phyloP scores from a whole-genome alignment of 257 asterid species.

The Paraleonurus japonicus region DNA sequence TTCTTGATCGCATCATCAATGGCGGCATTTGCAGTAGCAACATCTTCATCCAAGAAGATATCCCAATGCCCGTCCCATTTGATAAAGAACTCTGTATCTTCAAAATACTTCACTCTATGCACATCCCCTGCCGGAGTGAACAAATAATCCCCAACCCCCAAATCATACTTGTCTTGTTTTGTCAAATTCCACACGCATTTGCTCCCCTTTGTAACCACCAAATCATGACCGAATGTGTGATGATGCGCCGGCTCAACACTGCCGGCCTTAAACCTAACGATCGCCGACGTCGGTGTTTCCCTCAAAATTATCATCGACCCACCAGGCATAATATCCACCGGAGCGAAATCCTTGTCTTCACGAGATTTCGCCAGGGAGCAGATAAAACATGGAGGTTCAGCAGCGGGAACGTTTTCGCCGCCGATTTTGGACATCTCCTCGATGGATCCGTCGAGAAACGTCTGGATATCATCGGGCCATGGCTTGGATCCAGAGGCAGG shows the following conservation, averaged over 20 bases:
- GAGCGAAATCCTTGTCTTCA: slow-evolving; percentile 45
- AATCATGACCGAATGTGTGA: slow-evolving; percentile 84
- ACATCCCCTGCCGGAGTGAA: slow-evolving; percentile 86
- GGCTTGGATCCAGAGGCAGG: slow-evolving; percentile 81
- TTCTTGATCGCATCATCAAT: slow-evolving; percentile 32
- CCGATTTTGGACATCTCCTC: slow-evolving; percentile 61
- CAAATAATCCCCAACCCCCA: slow-evolving; percentile 71
- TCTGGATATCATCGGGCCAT: slow-evolving; percentile 69
- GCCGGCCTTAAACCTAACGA: slow-evolving; percentile 76
- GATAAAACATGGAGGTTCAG: slow-evolving; percentile 48
- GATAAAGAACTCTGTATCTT: slow-evolving; percentile 87
- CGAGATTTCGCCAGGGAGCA: slow-evolving; percentile 62
- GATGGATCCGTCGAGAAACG: slow-evolving; percentile 56
- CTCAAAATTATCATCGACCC: slow-evolving; percentile 69
- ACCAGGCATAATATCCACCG: slow-evolving; percentile 78
- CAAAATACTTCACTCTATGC: slow-evolving; percentile 71
- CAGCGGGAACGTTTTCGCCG: not conserved
- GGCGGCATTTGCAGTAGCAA: slow-evolving; percentile 68
- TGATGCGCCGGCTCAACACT: slow-evolving; percentile 92
- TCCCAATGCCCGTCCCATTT: slow-evolving; percentile 99
- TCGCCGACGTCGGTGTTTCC: slow-evolving; percentile 82
- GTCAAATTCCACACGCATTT: slow-evolving; percentile 82
- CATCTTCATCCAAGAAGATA: slow-evolving; percentile 74
- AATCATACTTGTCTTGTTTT: slow-evolving; percentile 57
- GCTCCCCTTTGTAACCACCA: slow-evolving; percentile 73